Evolutionary conservation across 805 yeast genomes (phyloP), one percentile per base, ranked within the genome.

Genomic region (Candida germanica): DNA sequence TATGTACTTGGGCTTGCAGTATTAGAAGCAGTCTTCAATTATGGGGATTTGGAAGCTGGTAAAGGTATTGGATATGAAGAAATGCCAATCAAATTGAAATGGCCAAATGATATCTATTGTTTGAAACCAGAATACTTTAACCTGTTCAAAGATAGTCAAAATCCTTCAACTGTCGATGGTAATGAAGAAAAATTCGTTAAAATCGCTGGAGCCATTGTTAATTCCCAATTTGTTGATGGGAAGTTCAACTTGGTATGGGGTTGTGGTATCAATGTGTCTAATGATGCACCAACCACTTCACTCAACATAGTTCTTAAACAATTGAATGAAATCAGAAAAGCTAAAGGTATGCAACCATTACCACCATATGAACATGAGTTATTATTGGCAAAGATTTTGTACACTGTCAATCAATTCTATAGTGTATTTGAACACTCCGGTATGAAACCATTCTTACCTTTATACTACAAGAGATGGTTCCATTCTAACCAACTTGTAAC

Each of bases 31-130:
- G 71, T 91, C 12, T 58, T 75, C 23, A 66, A 77, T 2, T 79
- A 87, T 49, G 78, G 78, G 2, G 53, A 60, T 36, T 36, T 36
- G 4, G 50, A 48, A 10, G 50, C 62, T 13, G 72, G 72, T 5
- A 33, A 42, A 6, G 68, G 69, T 2, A 59, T 62, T 0, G 87
- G 85, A 0, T 87, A 81, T 54, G 80, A 78, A 14, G 82, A 78
- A 30, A 59, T 93, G 47, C 97, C 96, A 0, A 69, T 91, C 11
- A 72, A 78, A 33, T 72, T 93, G 41, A 93, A 93, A 56, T 93
- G 99, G 99, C 99, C 99, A 2, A 93, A 93, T 56, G 99, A 93
- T 58, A 64, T 93, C 10, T 93, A 87, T 53, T 78, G 83, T 3
- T 55, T 78, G 48, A 79, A 76, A 37, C 94, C 95, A 1, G 79